Evolutionary conservation across 495 filamentous ascomycete species (phyloP).

Genomic region (Geopyxis carbonaria): DNA sequence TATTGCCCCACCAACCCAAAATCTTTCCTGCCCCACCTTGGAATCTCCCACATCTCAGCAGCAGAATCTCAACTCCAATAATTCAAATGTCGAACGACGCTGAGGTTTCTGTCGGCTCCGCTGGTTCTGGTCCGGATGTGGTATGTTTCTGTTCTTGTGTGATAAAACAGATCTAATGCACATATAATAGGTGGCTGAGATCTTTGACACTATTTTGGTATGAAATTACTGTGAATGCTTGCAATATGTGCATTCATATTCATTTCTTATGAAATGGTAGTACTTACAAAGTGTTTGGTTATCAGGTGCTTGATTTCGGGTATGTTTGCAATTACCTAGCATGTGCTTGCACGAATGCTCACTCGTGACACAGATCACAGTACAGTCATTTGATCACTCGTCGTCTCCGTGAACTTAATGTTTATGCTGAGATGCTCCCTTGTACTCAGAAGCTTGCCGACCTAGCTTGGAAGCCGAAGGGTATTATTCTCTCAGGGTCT

Average conservation of each 20-base stretch:
- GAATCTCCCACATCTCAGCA: background rate
- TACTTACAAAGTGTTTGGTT: slow-evolving; percentile 3
- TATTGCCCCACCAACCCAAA: slow-evolving; percentile 9
- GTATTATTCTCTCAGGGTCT: slow-evolving; percentile 62
- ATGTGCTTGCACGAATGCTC: background rate
- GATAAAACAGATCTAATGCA: background rate
- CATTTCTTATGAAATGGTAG: slow-evolving; percentile 1
- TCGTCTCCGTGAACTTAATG: slow-evolving; percentile 59
- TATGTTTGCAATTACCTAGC: slow-evolving; percentile 11
- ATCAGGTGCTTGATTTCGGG: slow-evolving; percentile 26
- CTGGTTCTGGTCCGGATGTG: slow-evolving; percentile 23
- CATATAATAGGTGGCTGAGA: slow-evolving; percentile 16
- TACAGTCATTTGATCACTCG: slow-evolving; percentile 62
- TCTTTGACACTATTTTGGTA: slow-evolving; percentile 26
- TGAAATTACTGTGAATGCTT: slow-evolving; percentile 5
- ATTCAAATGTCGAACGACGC: slow-evolving; percentile 2
- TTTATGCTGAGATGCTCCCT: slow-evolving; percentile 84
- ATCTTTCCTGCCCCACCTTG: background rate
- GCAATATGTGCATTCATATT: background rate
- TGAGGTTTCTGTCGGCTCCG: slow-evolving; percentile 8
- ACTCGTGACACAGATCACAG: slow-evolving; percentile 30
- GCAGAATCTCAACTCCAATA: too few species aligned
- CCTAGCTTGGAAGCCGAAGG: slow-evolving; percentile 64
- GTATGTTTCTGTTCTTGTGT: slow-evolving; percentile 10
- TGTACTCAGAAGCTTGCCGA: slow-evolving; percentile 76